phyloP scores from a whole-genome alignment of 129 eudicot genomes.

The Glebionis coronaria region DNA sequence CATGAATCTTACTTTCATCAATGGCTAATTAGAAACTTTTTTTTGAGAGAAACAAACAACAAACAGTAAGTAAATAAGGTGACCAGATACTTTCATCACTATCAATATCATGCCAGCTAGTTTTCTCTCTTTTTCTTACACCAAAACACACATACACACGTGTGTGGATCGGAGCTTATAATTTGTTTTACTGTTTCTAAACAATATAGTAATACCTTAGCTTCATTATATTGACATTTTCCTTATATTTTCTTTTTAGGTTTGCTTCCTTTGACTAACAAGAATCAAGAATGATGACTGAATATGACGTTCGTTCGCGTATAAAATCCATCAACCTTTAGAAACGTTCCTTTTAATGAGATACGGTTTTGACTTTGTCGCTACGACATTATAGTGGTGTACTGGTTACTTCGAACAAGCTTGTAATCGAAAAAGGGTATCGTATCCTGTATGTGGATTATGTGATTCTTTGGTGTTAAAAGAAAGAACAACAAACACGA shows the following conservation, averaged over 20 bases:
- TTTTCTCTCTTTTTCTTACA: conserved; percentile 19
- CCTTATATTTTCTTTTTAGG: background rate
- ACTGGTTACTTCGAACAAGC: no score
- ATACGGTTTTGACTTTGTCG: no score
- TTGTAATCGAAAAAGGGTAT: no score
- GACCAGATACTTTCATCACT: conserved; percentile 31
- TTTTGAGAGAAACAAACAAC: conserved; percentile 19
- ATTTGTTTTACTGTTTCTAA: conserved; percentile 14
- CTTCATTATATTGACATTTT: conserved; percentile 24
- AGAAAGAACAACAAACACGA: conserved; percentile 20
- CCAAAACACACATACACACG: conserved; percentile 16
- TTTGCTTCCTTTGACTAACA: conserved; percentile 28
- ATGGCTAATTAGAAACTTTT: conserved; percentile 23
- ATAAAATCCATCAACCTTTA: conserved; percentile 9
- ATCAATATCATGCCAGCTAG: conserved; percentile 20
- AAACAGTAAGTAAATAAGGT: conserved; percentile 6
- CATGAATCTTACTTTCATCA: conserved; percentile 33
- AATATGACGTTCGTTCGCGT: conserved; percentile 20
- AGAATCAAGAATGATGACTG: conserved; percentile 17
- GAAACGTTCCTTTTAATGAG: no score
- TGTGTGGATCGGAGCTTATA: conserved; percentile 39
- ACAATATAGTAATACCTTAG: background rate
- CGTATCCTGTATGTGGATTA: background rate
- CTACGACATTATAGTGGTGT: no score
- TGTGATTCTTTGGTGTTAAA: conserved; percentile 4